Evolutionary conservation across 768 basidiomycete species (phyloP).

Genomic region (Neoboletus subvelutipes): DNA sequence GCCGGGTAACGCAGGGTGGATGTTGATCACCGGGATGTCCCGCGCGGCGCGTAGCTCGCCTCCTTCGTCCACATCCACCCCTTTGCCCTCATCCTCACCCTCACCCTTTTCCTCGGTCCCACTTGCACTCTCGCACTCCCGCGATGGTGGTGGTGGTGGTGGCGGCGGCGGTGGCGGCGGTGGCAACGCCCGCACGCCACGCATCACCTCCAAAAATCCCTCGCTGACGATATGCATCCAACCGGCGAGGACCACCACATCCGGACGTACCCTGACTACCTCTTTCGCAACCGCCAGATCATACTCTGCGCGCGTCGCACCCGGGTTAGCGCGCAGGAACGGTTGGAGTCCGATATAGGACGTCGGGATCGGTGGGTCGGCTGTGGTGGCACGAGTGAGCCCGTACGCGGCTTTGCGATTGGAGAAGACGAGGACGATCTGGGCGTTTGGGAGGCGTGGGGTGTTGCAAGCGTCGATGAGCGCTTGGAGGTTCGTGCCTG

Average conservation of each 20-base stretch:
- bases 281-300: conserved; percentile 76
- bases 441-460: conserved; percentile 64
- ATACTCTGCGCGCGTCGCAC: conserved; percentile 78
- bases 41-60: conserved; percentile 20
- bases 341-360: conserved; percentile 82
- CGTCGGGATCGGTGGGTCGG: conserved; percentile 77
- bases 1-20: conserved; percentile 94
- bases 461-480: conserved; percentile 86
- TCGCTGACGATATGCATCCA: conserved; percentile 98
- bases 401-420: conserved; percentile 92
- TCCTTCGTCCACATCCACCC: conserved; percentile 31
- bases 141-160: not conserved
- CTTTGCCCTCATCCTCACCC: not conserved
- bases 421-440: conserved; percentile 82
- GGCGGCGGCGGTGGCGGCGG: not conserved
- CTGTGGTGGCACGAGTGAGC: conserved; percentile 70
- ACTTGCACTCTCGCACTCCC: not conserved
- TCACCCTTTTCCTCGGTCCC: not conserved
- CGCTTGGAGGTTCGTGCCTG: conserved; percentile 96
- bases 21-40: conserved; percentile 83
- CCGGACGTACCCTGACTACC: conserved; percentile 63
- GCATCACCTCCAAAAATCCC: conserved; percentile 68
- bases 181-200: conserved; percentile 36
- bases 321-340: conserved; percentile 71
- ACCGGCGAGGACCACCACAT: conserved; percentile 92